These are phyloP conservation scores for Trypanosoma melophagium DNA, from an alignment of 208 protist species.

Conservation along the genomic window DNA sequence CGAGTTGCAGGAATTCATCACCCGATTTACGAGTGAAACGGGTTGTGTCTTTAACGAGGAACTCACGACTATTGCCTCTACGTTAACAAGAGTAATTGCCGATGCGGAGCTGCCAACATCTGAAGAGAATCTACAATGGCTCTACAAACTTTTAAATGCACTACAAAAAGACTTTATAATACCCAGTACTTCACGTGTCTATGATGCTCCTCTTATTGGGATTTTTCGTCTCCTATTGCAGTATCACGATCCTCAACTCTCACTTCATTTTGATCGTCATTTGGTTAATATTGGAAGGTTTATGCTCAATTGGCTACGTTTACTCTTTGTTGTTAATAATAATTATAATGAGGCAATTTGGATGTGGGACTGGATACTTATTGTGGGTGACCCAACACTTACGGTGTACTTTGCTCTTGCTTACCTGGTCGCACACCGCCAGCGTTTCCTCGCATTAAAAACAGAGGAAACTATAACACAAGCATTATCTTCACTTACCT, in stretches of 20 bases:
- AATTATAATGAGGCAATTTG: constrained; percentile 31
- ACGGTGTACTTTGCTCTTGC: constrained; percentile 71
- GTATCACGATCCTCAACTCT: constrained; percentile 86
- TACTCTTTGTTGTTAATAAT: constrained; percentile 47
- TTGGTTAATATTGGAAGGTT: constrained; percentile 54
- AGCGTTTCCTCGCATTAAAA: constrained; percentile 39
- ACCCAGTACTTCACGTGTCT: constrained; percentile 39
- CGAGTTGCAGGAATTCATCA: constrained; percentile 39
- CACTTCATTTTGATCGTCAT: constrained; percentile 78
- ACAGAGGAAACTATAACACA: constrained; percentile 35
- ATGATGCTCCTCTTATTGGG: constrained; percentile 32
- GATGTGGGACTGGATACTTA: constrained; percentile 79
- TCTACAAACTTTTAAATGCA: constrained; percentile 34
- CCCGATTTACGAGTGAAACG: constrained; percentile 37
- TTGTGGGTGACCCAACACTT: constrained; percentile 67
- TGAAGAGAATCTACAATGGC: constrained; percentile 15
- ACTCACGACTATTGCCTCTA: constrained; percentile 41
- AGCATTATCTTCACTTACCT: constrained; percentile 28
- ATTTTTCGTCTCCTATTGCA: constrained; percentile 88
- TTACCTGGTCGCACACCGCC: constrained; percentile 60
- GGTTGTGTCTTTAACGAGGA: constrained; percentile 46
- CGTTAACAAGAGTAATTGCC: constrained; percentile 39
- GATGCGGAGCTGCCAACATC: constrained; percentile 17
- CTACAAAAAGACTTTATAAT: constrained; percentile 45
- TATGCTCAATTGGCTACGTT: constrained; percentile 59